phyloP scores from a whole-genome alignment of 176 grass and related monocot genomes.

The Rhynchospora pubera region DNA sequence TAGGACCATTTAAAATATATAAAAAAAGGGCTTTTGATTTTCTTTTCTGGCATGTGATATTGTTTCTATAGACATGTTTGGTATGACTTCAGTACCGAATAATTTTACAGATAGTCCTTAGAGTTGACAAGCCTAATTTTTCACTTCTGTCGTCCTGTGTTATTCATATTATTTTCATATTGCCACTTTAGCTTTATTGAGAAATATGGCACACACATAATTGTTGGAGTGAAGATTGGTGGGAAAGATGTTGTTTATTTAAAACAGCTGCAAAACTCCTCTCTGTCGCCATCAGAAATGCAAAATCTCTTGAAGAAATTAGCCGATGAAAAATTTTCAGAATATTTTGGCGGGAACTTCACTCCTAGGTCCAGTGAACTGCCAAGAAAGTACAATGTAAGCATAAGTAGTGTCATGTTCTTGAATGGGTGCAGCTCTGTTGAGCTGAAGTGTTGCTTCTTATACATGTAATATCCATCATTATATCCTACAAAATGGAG shows the following conservation, averaged over 20 bases:
- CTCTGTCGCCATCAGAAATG: slow-evolving; percentile 49
- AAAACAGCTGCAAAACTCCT: slow-evolving; percentile 70
- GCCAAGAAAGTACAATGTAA: slow-evolving; percentile 31
- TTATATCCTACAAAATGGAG: neutral
- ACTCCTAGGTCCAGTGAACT: neutral
- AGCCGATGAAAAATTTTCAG: slow-evolving; percentile 38
- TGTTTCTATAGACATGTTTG: neutral
- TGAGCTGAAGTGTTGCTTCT: neutral
- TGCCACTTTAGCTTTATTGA: slow-evolving; percentile 57
- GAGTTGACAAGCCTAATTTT: neutral
- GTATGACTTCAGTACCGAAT: neutral
- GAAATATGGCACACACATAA: slow-evolving; percentile 64
- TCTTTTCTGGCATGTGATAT: neutral
- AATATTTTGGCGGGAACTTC: slow-evolving; percentile 9
- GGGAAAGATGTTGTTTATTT: slow-evolving; percentile 73
- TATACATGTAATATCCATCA: neutral
- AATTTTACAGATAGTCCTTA: neutral
- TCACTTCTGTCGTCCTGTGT: neutral
- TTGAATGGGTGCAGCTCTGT: neutral
- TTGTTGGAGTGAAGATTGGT: slow-evolving; percentile 69
- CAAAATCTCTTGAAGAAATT: slow-evolving; percentile 55
- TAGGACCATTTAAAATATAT: neutral
- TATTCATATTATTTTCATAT: neutral
- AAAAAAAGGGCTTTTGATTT: neutral
- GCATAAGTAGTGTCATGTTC: slow-evolving; percentile 34